Base-by-base conservation (phyloP, 75 land plant genomes). In the Pseudotsuga menziesii region DNA sequence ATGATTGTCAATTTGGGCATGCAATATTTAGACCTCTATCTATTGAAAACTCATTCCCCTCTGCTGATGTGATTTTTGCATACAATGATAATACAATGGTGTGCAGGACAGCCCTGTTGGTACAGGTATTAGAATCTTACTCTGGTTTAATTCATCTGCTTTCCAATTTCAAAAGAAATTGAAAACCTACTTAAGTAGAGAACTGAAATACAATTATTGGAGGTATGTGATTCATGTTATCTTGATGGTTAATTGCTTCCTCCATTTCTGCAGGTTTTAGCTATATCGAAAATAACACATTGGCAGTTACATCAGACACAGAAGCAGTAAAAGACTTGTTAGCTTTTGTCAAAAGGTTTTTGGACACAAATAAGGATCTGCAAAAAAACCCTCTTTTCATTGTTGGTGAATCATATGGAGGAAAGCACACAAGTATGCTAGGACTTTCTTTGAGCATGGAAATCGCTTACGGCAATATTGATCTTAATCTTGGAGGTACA, bases 401-500 rank as follows among this genome's bases (percentile, higher is more conserved):
- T 17, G 90, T 91, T 32, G 96, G 96, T 69, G 96, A 95, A 83
- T 93, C 96, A 48, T 95, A 95, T 85, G 98, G 98, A 60, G 96
- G 98, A 48, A 95, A 91, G 75, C 88, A 81, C 84, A 93, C 96
- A 60, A 89, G 84, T 25, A 85, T 88, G 54, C 82, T 83, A 35
- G 92, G 86, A 15, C 72, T 95, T 57, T 87, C 89, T 48, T 75
- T 87, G 32, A 59, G 84, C 15, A 81, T 80, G 61, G 87, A 87
- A 48, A 86, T 90, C 25, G 75, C 86, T 57, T 76, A 76, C 16
- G 90, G 94, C 7, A n/a, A 77, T 56, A 48, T 92, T 74, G 86
- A 86, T 55, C 62, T 84, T 4, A 84, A 82, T 56, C 78, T 92
- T 77, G 90, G 89, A 81, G 94, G 94, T 92, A 78, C 75, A 15